A percentile compares a stretch with the other conserved stretches of the same genome.
phyloP scores from a whole-genome alignment of 768 basidiomycete genomes.

The Chalciporus chontae region DNA sequence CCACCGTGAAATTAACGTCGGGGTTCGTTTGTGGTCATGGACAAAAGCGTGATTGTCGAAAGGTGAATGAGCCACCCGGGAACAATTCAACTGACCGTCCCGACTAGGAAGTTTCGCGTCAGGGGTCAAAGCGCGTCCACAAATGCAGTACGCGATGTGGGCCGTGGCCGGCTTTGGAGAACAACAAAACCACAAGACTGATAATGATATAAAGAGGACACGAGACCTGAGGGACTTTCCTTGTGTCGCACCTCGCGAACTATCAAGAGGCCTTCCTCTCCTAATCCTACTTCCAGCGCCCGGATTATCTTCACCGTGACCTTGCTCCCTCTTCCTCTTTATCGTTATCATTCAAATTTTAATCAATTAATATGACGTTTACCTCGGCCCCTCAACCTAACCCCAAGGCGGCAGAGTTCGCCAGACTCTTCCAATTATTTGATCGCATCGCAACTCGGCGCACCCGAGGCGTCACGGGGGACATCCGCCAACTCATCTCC shows the following conservation, averaged over 20 bases:
- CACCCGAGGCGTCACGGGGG: slow-evolving; percentile 25
- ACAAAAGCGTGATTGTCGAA: slow-evolving; percentile 10
- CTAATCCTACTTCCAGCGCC: neutral
- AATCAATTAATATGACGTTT: slow-evolving; percentile 17
- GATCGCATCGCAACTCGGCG: slow-evolving; percentile 49
- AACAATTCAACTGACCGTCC: slow-evolving; percentile 8
- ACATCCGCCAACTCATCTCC: slow-evolving; percentile 18
- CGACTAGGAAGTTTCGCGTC: neutral
- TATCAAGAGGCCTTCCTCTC: neutral
- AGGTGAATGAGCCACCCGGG: slow-evolving; percentile 22
- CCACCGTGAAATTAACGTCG: neutral
- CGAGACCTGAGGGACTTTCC: neutral
- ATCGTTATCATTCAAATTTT: slow-evolving; percentile 2
- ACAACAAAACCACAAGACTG: slow-evolving; percentile 14
- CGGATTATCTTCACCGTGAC: neutral
- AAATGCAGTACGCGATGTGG: neutral
- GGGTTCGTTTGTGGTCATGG: slow-evolving; percentile 1
- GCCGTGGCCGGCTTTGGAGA: neutral
- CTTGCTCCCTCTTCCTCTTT: neutral
- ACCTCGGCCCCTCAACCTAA: slow-evolving; percentile 24
- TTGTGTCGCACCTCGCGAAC: slow-evolving; percentile 2
- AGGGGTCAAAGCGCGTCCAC: slow-evolving; percentile 2
- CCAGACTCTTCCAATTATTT: slow-evolving; percentile 50
- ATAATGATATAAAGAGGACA: slow-evolving; percentile 17
- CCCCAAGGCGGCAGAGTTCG: slow-evolving; percentile 48